Evolutionary conservation across 2,329 filamentous ascomycete species (phyloP).

Genomic region (Aphanocladium album): DNA sequence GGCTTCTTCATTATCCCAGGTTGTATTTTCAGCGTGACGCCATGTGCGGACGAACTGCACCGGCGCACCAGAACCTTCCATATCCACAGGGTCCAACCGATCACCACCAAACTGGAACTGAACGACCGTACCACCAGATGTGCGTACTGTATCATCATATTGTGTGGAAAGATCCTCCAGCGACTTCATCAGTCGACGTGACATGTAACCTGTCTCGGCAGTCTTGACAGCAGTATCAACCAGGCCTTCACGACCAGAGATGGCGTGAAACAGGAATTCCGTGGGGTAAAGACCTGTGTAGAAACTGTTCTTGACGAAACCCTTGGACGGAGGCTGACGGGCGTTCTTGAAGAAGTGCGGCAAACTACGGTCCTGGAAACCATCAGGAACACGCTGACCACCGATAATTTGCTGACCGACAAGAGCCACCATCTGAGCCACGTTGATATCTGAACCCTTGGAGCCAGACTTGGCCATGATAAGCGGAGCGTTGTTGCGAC

Average conservation of each 20-base stretch:
- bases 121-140: conserved; percentile 80
- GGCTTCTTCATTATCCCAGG: conserved; percentile 71
- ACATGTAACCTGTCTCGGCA: conserved; percentile 99
- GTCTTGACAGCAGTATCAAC: conserved; percentile 99
- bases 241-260: conserved; percentile 95
- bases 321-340: conserved; percentile 87
- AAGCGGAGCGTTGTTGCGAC: conserved; percentile 84
- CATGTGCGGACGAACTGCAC: conserved; percentile 91
- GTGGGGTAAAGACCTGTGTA: conserved; percentile 85
- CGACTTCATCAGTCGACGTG: conserved; percentile 94
- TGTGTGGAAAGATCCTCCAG: conserved; percentile 89
- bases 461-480: conserved; percentile 98
- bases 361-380: conserved; percentile 90
- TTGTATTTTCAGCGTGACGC: conserved; percentile 70
- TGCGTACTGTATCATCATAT: conserved; percentile 93
- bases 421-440: conserved; percentile 96
- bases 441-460: conserved; percentile 96
- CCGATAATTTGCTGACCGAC: conserved; percentile 98
- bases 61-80: conserved; percentile 90
- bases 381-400: conserved; percentile 85
- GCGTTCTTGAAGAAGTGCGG: conserved; percentile 95
- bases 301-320: conserved; percentile 96
- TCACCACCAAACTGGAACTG: conserved; percentile 98
- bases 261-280: conserved; percentile 97
- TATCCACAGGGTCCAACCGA: conserved; percentile 91